Percentiles rank a stretch among this genome's conserved stretches.
phyloP scores from a whole-genome alignment of 2,329 filamentous ascomycete species.

The Cadophora malorum region DNA sequence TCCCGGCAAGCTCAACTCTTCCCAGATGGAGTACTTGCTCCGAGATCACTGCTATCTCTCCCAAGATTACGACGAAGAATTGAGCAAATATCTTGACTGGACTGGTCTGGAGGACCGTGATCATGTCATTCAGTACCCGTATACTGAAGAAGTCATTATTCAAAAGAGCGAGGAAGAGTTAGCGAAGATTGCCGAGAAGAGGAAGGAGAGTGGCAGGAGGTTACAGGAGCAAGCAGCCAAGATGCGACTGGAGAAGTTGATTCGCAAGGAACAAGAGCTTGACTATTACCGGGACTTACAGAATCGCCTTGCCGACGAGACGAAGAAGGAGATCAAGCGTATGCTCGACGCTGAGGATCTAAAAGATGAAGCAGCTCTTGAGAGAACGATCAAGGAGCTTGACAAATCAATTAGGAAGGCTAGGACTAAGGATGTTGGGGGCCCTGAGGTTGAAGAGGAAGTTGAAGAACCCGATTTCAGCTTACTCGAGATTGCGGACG shows the following conservation, averaged over 20 bases:
- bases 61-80: slow-evolving; percentile 79
- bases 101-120: slow-evolving; percentile 89
- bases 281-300: slow-evolving; percentile 93
- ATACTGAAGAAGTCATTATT: slow-evolving; percentile 84
- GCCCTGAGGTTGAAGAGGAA: slow-evolving; percentile 78
- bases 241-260: slow-evolving; percentile 93
- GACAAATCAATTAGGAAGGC: slow-evolving; percentile 90
- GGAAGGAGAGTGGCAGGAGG: slow-evolving; percentile 90
- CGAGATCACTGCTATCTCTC: slow-evolving; percentile 90
- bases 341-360: slow-evolving; percentile 90
- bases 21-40: slow-evolving; percentile 87
- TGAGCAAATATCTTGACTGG: slow-evolving; percentile 84
- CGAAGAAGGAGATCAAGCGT: slow-evolving; percentile 89
- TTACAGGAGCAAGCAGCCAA: slow-evolving; percentile 96
- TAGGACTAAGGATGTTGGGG: slow-evolving; percentile 90
- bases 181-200: slow-evolving; percentile 86
- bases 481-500: slow-evolving; percentile 86
- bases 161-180: slow-evolving; percentile 97
- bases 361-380: slow-evolving; percentile 86
- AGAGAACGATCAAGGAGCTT: slow-evolving; percentile 84
- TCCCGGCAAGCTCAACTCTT: slow-evolving; percentile 81
- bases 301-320: slow-evolving; percentile 71
- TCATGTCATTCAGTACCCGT: slow-evolving; percentile 89
- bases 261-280: slow-evolving; percentile 93
- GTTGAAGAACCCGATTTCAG: slow-evolving; percentile 84